phyloP scores from a whole-genome alignment of 768 basidiomycete species.

The Tricholoma saponaceum region DNA sequence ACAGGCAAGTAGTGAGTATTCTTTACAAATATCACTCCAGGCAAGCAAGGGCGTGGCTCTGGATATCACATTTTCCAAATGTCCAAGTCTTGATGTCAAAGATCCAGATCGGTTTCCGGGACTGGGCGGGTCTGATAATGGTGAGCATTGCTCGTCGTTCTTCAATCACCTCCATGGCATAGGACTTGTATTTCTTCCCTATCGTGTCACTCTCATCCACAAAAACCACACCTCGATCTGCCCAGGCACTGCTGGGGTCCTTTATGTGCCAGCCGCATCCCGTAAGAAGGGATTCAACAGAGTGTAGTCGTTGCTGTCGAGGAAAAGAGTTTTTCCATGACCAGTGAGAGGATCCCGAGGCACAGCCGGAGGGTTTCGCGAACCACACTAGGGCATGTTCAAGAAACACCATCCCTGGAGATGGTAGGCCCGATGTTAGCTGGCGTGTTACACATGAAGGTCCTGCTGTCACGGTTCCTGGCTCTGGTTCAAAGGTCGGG shows the following conservation, averaged over 20 bases:
- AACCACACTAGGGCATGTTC: constrained; percentile 27
- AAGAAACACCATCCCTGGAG: constrained; percentile 4
- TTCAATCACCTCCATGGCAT: constrained; percentile 8
- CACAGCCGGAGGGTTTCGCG: constrained; percentile 11
- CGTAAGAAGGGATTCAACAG: constrained; percentile 40
- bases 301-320: constrained; percentile 30
- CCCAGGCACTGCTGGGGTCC: constrained; percentile 7
- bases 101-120: constrained; percentile 16
- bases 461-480: neutral
- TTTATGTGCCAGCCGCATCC: constrained; percentile 41
- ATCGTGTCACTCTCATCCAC: constrained; percentile 25
- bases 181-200: constrained; percentile 9
- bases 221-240: constrained; percentile 32
- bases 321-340: constrained; percentile 30
- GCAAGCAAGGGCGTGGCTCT: neutral
- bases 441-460: neutral
- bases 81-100: constrained; percentile 11
- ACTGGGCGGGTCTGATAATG: neutral
- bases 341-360: constrained; percentile 16
- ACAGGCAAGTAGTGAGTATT: no score
- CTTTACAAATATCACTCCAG: neutral
- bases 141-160: constrained; percentile 3
- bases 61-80: neutral
- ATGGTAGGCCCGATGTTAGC: neutral
- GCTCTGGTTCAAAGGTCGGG: neutral